Base-by-base conservation (phyloP, 192 early-diverging fungal species). In the Diversispora eburnea region DNA sequence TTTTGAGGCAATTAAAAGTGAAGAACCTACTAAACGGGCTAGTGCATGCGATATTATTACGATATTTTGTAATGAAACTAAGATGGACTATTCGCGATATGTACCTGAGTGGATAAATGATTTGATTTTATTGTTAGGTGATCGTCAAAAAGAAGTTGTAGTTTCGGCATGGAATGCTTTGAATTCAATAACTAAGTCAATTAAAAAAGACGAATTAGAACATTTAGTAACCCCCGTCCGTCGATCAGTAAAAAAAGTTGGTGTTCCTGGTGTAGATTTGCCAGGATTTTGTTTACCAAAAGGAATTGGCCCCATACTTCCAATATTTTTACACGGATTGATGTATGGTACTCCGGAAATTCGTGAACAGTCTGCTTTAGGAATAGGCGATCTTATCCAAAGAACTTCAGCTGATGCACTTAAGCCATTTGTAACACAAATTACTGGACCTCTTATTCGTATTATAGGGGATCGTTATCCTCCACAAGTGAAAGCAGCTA, bases 401-500 rank as follows among this genome's bases (percentile, higher is more conserved):
- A 79, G 89, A 22, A 95, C 94, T 8, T 86, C 90, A 15, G 85
- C 88, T 5, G 87, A 88, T 15, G 89, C 90, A 9, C 85, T 99
- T 33, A 90, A 90, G 56, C 88, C 93, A 46, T 98, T 91, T 78
- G 94, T 97, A 42, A 98, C 95, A 7, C 91, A 92, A 73, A 96
- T 99, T 52, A 95, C 97, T 8, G 97, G 97, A 56, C 95, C 96
- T 33, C 86, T 99, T 56, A 99, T 99, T 83, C 93, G 97, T 82
- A 93, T 98, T 70, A 90, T 97, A 73, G 95, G 96, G 64, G 97
- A 99, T 80, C 91, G 96, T 41, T 90, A 96, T 82, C 87, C 92
- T 72, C 81, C 93, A 19, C 84, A 88, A 64, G 97, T 99, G 67
- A 99, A 99, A 85, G 89, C 92, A 4, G 93, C 94, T 8, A 98